phyloP scores from a whole-genome alignment of 2,329 filamentous ascomycete genomes.

The Sporothrix phasma region DNA sequence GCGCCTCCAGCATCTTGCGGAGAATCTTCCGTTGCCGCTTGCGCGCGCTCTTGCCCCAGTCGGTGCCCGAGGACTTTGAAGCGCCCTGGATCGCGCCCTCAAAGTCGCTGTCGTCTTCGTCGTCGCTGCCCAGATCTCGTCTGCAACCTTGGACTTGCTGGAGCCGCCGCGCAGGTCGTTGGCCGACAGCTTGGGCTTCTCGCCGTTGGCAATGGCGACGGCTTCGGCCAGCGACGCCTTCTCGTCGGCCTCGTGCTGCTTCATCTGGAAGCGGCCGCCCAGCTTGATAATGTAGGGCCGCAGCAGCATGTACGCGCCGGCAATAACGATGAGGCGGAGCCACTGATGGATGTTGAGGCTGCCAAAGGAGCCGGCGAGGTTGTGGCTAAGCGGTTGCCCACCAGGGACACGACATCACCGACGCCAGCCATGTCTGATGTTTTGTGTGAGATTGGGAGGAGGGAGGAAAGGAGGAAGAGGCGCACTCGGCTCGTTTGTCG shows the following conservation, averaged over 20 bases:
- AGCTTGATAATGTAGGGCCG: slow-evolving; percentile 65
- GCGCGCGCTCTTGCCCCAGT: slow-evolving; percentile 63
- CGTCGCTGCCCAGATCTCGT: slow-evolving; percentile 25
- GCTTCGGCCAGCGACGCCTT: slow-evolving; percentile 39
- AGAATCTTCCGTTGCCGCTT: slow-evolving; percentile 58
- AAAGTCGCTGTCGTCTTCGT: slow-evolving; percentile 11
- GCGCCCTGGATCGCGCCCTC: slow-evolving; percentile 27
- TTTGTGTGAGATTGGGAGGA: neutral
- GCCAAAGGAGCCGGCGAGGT: slow-evolving; percentile 39
- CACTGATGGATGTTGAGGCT: slow-evolving; percentile 43
- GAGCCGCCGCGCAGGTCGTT: slow-evolving; percentile 44
- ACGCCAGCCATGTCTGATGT: slow-evolving; percentile 24
- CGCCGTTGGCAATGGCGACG: slow-evolving; percentile 30
- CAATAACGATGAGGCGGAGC: slow-evolving; percentile 61
- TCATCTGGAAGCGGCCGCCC: slow-evolving; percentile 52
- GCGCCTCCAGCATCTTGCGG: slow-evolving; percentile 52
- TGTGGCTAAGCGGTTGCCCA: slow-evolving; percentile 33
- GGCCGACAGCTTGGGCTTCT: slow-evolving; percentile 43
- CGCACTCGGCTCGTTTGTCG: too few species aligned
- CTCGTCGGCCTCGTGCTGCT: slow-evolving; percentile 51
- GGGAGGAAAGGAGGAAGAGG: neutral
- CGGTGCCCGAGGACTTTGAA: slow-evolving; percentile 30
- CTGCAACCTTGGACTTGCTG: slow-evolving; percentile 36
- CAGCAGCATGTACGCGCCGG: slow-evolving; percentile 63
- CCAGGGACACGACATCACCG: slow-evolving; percentile 20